Evolutionary conservation across 768 basidiomycete species (phyloP), one percentile per base, ranked within the genome.

Genomic region (Asterophora parasitica): DNA sequence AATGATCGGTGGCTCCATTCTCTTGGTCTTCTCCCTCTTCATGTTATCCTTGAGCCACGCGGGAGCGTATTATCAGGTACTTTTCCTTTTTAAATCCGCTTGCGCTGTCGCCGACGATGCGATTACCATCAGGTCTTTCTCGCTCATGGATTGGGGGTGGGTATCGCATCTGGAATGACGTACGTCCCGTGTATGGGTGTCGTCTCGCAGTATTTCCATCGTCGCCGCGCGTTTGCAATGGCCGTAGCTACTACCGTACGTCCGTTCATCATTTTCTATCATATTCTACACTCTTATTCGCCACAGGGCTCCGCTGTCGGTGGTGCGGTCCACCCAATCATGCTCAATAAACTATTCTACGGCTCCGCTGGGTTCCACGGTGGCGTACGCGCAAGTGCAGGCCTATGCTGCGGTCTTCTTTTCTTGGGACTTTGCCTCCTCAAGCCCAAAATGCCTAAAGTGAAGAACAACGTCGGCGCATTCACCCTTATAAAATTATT

Each of bases 261-360:
- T 56, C 56, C 35, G 30, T 62, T 31, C 51, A n/a, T n/a, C n/a
- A n/a, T n/a, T n/a, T n/a, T 56, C 38, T 35, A 13, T 32, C 5
- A 20, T 12, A 31, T 19, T 7, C 3, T 20, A 6, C 16, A 11
- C 16, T 4, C 7, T 27, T 13, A 9, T 27, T n/a, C 26, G 20
- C 65, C 71, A 30, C 53, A 74, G 71, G 72, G 73, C 5, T 71
- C 80, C n/a, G 79, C 76, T 13, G 58, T 81, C 11, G 83, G 84
- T 2, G 81, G 79, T 9, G 69, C 78, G 17, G 56, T 85, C 7
- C 80, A 82, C 48, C 79, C 81, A 2, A 81, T 83, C 54, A 73
- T 83, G 68, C 65, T 87, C 16, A 85, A 86, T 57, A 67, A 73
- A 32, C 62, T 71, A 49, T 73, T 76, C 48, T 62, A 75, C 46